These are phyloP conservation scores for Arthroderma sp. DNA, from an alignment of 2,329 filamentous ascomycete species.

Conservation along the genomic window DNA sequence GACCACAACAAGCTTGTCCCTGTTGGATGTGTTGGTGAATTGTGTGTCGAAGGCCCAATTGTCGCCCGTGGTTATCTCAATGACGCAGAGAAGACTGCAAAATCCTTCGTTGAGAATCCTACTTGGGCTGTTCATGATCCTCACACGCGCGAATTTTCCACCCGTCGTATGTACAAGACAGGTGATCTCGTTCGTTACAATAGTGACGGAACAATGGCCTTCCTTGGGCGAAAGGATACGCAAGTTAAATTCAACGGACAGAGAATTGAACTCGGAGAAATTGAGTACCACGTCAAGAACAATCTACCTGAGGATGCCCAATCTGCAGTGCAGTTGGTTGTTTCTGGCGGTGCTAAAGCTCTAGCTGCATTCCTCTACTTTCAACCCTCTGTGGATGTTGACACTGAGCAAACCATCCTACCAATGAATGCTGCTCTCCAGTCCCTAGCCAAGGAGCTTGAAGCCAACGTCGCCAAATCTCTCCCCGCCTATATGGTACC, in stretches of 20 bases:
- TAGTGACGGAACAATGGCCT: slow-evolving; percentile 58
- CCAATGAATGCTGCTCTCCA: slow-evolving; percentile 43
- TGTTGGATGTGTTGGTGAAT: slow-evolving; percentile 27
- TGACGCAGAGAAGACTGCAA: slow-evolving; percentile 12
- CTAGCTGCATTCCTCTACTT: slow-evolving; percentile 35
- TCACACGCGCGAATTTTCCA: slow-evolving; percentile 2
- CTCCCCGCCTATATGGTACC: slow-evolving; percentile 73
- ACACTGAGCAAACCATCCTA: slow-evolving; percentile 8
- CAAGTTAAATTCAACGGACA: slow-evolving; percentile 96
- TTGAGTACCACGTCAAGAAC: slow-evolving; percentile 66
- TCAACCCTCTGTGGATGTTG: slow-evolving; percentile 22
- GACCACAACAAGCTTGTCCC: slow-evolving; percentile 27
- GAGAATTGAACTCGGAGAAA: slow-evolving; percentile 86
- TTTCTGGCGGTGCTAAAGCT: slow-evolving; percentile 72
- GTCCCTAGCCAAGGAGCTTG: slow-evolving; percentile 6
- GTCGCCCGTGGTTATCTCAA: slow-evolving; percentile 26
- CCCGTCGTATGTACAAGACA: slow-evolving; percentile 51
- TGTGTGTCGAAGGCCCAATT: slow-evolving; percentile 29
- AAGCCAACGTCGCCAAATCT: slow-evolving; percentile 37
- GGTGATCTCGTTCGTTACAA: slow-evolving; percentile 74
- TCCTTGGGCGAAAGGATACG: slow-evolving; percentile 69
- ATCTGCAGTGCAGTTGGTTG: slow-evolving; percentile 68
- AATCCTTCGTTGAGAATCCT: slow-evolving; percentile 14
- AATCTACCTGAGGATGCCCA: slow-evolving; percentile 42
- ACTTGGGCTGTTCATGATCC: slow-evolving; percentile 9